Evolutionary conservation across 768 basidiomycete species (phyloP).

Genomic region (Collybia mongolica): DNA sequence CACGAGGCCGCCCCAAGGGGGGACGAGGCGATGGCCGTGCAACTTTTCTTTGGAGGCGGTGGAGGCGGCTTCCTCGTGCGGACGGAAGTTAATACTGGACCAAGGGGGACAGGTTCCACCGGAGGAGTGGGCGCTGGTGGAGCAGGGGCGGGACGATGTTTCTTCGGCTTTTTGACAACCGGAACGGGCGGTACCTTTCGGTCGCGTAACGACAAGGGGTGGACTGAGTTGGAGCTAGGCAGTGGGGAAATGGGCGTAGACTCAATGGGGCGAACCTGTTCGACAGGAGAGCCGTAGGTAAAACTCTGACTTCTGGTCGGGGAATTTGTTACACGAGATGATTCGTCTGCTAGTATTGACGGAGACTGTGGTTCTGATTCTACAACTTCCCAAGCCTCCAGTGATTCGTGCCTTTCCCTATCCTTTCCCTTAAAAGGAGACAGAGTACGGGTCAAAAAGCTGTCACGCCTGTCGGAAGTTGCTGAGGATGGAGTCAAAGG

Average conservation of each 20-base stretch:
- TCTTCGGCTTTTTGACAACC: constrained; percentile 20
- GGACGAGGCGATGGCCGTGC: constrained; percentile 18
- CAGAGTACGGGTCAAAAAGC: constrained; percentile 30
- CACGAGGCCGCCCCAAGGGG: constrained; percentile 27
- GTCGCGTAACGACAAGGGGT: constrained; percentile 21
- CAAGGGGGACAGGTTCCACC: constrained; percentile 13
- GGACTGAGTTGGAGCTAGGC: constrained; percentile 7
- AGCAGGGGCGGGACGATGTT: constrained; percentile 16
- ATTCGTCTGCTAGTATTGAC: too few relatives aligned
- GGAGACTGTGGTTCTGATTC: constrained; percentile 17
- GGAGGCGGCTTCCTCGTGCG: constrained; percentile 26
- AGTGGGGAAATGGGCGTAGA: constrained; percentile 10
- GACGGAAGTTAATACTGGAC: constrained; percentile 28
- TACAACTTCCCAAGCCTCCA: constrained; percentile 50
- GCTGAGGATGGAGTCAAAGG: constrained; percentile 8
- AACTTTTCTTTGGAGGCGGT: constrained; percentile 21
- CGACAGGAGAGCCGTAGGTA: constrained; percentile 19
- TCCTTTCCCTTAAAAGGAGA: constrained; percentile 42
- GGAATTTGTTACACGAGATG: constrained; percentile 9
- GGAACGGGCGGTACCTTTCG: constrained; percentile 24
- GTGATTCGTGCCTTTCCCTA: constrained; percentile 28
- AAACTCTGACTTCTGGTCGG: constrained; percentile 27
- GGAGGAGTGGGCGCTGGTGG: constrained; percentile 15
- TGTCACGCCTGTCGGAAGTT: constrained; percentile 29
- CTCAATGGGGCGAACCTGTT: constrained; percentile 4